Evolutionary conservation across 495 filamentous ascomycete species (phyloP).

Genomic region (Sabuloglossum arenarium): DNA sequence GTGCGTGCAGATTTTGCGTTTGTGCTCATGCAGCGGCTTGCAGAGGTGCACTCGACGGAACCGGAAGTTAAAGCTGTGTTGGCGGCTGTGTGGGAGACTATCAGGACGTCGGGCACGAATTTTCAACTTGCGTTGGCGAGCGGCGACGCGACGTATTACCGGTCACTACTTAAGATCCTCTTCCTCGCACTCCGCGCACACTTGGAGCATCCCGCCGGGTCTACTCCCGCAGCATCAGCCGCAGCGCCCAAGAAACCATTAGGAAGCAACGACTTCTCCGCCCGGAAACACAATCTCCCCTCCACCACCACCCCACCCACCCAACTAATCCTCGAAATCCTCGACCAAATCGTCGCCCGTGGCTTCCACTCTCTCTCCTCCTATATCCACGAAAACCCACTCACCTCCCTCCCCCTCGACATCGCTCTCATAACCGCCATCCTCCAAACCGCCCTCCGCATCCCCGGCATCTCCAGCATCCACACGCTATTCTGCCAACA

Average conservation of each 20-base stretch:
- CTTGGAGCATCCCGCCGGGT: background rate
- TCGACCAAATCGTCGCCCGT: conserved; percentile 55
- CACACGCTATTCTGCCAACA: conserved; percentile 22
- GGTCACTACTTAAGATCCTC: conserved; percentile 62
- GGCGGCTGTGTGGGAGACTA: conserved; percentile 39
- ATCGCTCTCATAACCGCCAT: conserved; percentile 79
- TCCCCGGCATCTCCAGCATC: conserved; percentile 41
- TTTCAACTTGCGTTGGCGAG: conserved; percentile 36
- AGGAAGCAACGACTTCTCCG: background rate
- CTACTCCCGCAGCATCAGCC: conserved; percentile 1
- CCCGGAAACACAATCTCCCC: conserved; percentile 15
- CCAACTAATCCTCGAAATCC: conserved; percentile 45
- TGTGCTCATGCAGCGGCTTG: conserved; percentile 53
- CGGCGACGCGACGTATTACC: conserved; percentile 51
- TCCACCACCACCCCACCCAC: conserved; percentile 13
- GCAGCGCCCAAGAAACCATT: conserved; percentile 6
- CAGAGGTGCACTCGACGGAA: conserved; percentile 35
- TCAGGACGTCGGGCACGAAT: conserved; percentile 38
- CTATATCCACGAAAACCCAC: conserved; percentile 40
- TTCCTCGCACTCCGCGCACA: conserved; percentile 61
- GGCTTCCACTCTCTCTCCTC: conserved; percentile 61
- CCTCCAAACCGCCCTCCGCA: conserved; percentile 55
- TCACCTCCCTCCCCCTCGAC: conserved; percentile 35
- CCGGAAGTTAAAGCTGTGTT: conserved; percentile 43
- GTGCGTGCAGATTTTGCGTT: conserved; percentile 55